phyloP scores from a whole-genome alignment of 2,329 filamentous ascomycete genomes.

The Hypomyces rosellus region DNA sequence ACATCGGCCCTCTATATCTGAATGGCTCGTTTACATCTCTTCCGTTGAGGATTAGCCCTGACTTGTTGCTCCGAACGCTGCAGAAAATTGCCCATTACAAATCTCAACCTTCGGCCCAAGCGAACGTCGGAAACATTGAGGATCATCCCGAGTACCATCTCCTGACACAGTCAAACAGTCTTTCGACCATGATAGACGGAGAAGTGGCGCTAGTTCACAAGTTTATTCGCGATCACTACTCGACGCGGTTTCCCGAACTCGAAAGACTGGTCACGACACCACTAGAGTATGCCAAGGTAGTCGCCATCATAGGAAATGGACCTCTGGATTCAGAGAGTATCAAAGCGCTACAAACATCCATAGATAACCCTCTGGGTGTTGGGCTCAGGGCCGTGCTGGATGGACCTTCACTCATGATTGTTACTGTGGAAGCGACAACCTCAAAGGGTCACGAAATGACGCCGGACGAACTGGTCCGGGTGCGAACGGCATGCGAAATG shows the following conservation, averaged over 20 bases:
- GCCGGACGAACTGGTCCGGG: slow-evolving; percentile 64
- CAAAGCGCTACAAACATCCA: slow-evolving; percentile 68
- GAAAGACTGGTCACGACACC: slow-evolving; percentile 86
- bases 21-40: slow-evolving; percentile 55
- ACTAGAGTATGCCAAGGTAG: slow-evolving; percentile 90
- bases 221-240: slow-evolving; percentile 94
- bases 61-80: slow-evolving; percentile 44
- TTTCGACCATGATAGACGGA: slow-evolving; percentile 88
- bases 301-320: slow-evolving; percentile 86
- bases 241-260: slow-evolving; percentile 84
- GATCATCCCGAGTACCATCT: slow-evolving; percentile 89
- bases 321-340: slow-evolving; percentile 78
- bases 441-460: slow-evolving; percentile 75
- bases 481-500: slow-evolving; percentile 78
- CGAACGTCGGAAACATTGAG: slow-evolving; percentile 72
- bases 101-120: slow-evolving; percentile 56
- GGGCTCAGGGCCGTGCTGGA: slow-evolving; percentile 77
- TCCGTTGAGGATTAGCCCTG: slow-evolving; percentile 57
- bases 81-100: slow-evolving; percentile 79
- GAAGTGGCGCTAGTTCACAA: slow-evolving; percentile 94
- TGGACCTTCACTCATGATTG: slow-evolving; percentile 87
- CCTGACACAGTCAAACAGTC: slow-evolving; percentile 78
- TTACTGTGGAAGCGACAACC: slow-evolving; percentile 88
- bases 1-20: slow-evolving; percentile 16
- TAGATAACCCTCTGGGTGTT: slow-evolving; percentile 69